Evolutionary conservation across 192 early-diverging fungal genomes (phyloP).

Genomic region (Jimgerdemannia flammicorona): DNA sequence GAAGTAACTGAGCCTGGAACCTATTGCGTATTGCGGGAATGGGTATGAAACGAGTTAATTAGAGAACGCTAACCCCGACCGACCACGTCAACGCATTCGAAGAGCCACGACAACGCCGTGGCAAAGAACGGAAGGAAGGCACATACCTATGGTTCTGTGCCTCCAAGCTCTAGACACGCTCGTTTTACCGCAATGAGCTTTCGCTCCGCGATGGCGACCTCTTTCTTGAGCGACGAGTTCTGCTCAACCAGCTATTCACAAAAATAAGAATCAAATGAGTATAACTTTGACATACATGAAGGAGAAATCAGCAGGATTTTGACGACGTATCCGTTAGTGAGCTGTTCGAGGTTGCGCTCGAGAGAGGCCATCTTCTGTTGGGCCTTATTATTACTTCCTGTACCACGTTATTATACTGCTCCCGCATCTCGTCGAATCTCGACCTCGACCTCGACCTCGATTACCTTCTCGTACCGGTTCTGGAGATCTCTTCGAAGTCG

Average conservation of each 20-base stretch:
- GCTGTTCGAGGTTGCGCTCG: slow-evolving; percentile 95
- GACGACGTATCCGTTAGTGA: slow-evolving; percentile 86
- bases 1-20: slow-evolving; percentile 35
- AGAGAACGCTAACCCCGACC: no score
- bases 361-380: slow-evolving; percentile 98
- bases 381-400: slow-evolving; percentile 75
- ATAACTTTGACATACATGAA: neutral
- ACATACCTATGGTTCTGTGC: slow-evolving; percentile 65
- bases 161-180: slow-evolving; percentile 92
- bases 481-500: slow-evolving; percentile 97
- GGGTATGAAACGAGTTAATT: no score
- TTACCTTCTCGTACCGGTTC: slow-evolving; percentile 96
- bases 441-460: slow-evolving; percentile 97
- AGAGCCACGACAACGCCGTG: no score
- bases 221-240: slow-evolving; percentile 95
- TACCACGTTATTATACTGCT: slow-evolving; percentile 86
- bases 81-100: no score
- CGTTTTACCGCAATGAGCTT: slow-evolving; percentile 87
- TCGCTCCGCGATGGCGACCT: slow-evolving; percentile 83
- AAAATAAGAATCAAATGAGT: neutral
- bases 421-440: slow-evolving; percentile 94
- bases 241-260: slow-evolving; percentile 79
- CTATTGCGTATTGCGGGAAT: slow-evolving; percentile 31
- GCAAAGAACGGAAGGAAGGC: neutral
- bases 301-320: neutral